Percentiles rank a stretch among this genome's conserved stretches.
These are phyloP conservation scores for Penicillium fimorum DNA, from an alignment of 495 filamentous ascomycete species.

Conservation along the genomic window DNA sequence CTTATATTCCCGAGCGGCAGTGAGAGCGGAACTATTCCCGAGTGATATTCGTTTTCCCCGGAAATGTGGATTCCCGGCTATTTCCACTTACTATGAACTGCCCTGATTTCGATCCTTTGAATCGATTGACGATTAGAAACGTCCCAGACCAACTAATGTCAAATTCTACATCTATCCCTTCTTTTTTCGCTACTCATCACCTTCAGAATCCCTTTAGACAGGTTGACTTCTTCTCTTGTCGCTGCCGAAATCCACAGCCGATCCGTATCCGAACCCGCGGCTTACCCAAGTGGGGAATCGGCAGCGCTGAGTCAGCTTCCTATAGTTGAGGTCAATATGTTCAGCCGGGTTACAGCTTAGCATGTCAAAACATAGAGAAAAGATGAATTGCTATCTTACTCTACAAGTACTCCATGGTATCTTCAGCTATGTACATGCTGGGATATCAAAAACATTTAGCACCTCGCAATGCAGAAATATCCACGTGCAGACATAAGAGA, in stretches of 20 bases:
- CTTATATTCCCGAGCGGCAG: slow-evolving; percentile 27
- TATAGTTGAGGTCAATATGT: neutral
- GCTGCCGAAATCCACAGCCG: slow-evolving; percentile 14
- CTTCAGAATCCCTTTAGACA: neutral
- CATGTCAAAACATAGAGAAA: neutral
- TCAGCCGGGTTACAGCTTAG: neutral
- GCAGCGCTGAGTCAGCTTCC: neutral
- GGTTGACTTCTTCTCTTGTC: neutral
- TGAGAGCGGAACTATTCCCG: slow-evolving; percentile 9
- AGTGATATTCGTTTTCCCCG: slow-evolving; percentile 17
- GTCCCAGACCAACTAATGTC: neutral
- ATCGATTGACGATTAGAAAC: neutral
- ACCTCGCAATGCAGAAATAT: slow-evolving; percentile 23
- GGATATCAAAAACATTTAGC: slow-evolving; percentile 6
- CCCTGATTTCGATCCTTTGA: neutral
- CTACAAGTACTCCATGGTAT: slow-evolving; percentile 19
- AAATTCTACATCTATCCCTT: neutral
- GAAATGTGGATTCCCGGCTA: slow-evolving; percentile 17
- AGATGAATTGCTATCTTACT: neutral
- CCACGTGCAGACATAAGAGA: slow-evolving; percentile 6
- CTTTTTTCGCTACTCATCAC: neutral
- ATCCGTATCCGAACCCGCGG: slow-evolving; percentile 12
- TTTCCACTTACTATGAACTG: neutral
- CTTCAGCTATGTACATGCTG: slow-evolving; percentile 25
- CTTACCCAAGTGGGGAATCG: neutral